Base-by-base conservation (phyloP, 2,329 filamentous ascomycete genomes). In the Salinomyces thailandicus region DNA sequence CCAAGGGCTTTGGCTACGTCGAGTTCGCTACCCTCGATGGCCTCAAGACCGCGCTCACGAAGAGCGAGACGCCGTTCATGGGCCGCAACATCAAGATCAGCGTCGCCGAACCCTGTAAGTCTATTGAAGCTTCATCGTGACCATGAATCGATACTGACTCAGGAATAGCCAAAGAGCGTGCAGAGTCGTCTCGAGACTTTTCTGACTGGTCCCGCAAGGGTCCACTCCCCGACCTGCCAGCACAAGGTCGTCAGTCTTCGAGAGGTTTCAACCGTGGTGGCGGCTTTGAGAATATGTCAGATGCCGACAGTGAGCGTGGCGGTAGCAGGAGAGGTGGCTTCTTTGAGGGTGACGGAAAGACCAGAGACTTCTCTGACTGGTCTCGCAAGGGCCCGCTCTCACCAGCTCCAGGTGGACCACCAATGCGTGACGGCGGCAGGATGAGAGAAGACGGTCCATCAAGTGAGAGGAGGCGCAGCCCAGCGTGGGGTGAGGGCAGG, bases 1-100 rank as follows among this genome's bases (percentile, higher is more conserved):
- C 91, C 48, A 98, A 98, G 71, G 91, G 91, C 33, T 98, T 98
- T 55, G 91, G 89, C 44, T 98, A 98, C 61, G 89, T 93, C 48
- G 91, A 98, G 62, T 98, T 98, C 55, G 77, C 72, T 48, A 80
- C 77, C 35, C 67, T 91, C 30, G 89, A 96, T 33, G 89, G 89
- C 41, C 69, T 98, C 55, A 93, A 93, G 70, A 81, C 86, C 64
- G 91, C 91, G 38, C 73, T 98, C 46, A 76, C 78, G 41, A 73
- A 91, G 45, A 87, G 87, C 54, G 84, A 85, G 52, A 71, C 77
- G 43, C 78, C 76, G 41, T 87, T 96, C 62, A 81, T 93, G 61
- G 86, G 86, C 51, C 81, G 91, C 50, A 82, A 79, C 57, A 86
- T 98, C 60, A 79, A 85, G 60, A 81, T 96, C 59, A 95, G 87